Base-by-base conservation (phyloP, 1,284 basidiomycete species). In the Leccinum pachyderme region DNA sequence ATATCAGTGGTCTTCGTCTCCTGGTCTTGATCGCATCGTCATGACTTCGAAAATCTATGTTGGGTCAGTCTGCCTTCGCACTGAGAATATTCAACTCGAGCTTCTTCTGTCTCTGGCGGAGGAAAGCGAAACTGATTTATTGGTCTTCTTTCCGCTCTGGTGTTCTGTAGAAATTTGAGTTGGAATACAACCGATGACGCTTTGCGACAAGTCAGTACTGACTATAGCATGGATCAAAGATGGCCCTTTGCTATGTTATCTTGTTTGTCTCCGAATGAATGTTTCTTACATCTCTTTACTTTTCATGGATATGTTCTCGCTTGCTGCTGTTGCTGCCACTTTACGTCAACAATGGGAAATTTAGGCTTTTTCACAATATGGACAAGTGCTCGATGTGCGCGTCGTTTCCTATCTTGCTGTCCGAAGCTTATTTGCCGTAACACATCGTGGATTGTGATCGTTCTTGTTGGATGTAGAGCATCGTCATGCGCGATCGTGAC, bases 401-500 rank as follows among this genome's bases (percentile, higher is more conserved):
- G 59, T 52, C 50, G 69, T 75, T 76, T 77, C 71, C 72, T 77
- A 70, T 75, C 52, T 58, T 47, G 47, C 66, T 49, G 33, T 56
- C 65, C 33, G 55, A 53, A 53, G 53, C 66, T 71, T 57, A 68
- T 70, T 31, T 44, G 47, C 22, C 29, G 46, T 57, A 46, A 57
- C 54, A 33, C 48, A 32, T 57, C 52, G 39, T 54, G 37, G 33
- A 51, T 55, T 12, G 50, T 58, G 47, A 49, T 27, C 13, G 28
- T 44, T 18, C 47, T 25, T 56, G 54, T 37, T 47, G 50, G 41
- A 59, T 58, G 52, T 71, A 94, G 91, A 90, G 89, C 67, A 92
- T 94, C 75, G 94, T 97, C 77, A 96, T 96, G 94, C 91, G 93
- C 79, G 95, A 97, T 79, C 92, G 94, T 70, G 94, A 96, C 72